Base-by-base conservation (phyloP, 2,329 filamentous ascomycete genomes). In the Reticulascus tulasneorum region DNA sequence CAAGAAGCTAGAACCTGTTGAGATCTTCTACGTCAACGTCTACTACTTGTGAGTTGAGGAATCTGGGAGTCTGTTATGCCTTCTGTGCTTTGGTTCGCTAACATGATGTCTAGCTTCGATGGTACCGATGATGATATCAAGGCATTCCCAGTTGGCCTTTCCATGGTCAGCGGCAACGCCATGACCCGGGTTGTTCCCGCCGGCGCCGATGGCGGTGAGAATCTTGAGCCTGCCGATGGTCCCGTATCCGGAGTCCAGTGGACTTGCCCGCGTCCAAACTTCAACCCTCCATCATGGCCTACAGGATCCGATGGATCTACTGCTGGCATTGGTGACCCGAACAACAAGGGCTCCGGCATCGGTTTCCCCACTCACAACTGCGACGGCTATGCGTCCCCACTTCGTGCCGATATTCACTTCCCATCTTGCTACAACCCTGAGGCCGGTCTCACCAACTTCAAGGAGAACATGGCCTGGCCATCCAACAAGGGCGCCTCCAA, bases 321-420 rank as follows among this genome's bases (percentile, higher is more conserved):
- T 47, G 69, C 71, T 28, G 78, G 79, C 42, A 73, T 80, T 31
- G 63, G 66, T 29, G 73, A 79, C 47, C 63, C 71, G 22, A 50
- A 56, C 51, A 76, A 79, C 61, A 47, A 69, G 47, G 75, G 73
- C 31, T 63, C 72, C 28, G 79, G 79, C 43, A 66, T 71, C 13
- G 79, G 77, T n/a, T 84, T 93, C 55, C 86, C 86, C 19, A 71
- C 81, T 53, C 70, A 75, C 54, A 74, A 81, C 51, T 89, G 86
- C 55, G 77, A 84, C 50, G 73, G 75, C 33, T 68, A 62, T 37
- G 69, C 67, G 46, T 80, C 79, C 33, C 78, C 79, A 40, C 69
- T 79, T 28, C 77, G 82, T 24, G 71, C 75, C 37, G 81, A 86
- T 47, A 63, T 86, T 25, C 82, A 84, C 66, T 84, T 86, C 63